Base-by-base conservation (phyloP, 257 asterid species). In the Phtheirospermum japonicum region DNA sequence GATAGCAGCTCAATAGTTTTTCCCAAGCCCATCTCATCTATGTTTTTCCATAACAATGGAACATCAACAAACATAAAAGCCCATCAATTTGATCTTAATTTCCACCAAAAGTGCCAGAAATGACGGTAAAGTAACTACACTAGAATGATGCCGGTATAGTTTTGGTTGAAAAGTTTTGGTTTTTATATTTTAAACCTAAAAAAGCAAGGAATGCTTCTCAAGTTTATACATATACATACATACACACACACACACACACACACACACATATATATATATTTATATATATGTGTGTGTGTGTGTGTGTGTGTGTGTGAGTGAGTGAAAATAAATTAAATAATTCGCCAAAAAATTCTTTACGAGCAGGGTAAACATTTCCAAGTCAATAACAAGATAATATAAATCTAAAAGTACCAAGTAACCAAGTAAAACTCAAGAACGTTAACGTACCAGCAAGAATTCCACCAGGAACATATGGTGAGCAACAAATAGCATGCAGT, bases 11-110 rank as follows among this genome's bases (percentile, higher is more conserved):
- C 99, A 77, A 92, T 85, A 54, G 99, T 92, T 82, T 92, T 92
- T 52, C 99, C 99, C 66, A 92, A 81, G 60, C 99, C 99, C 97
- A 92, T 92, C 80, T 92, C 99, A 73, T 92, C 99, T 92, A 74
- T 63, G 76, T 57, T 70, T 63, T 60, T 36, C 19, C 48, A 77
- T 63, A 62, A 60, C 71, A 69, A 69, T 28, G 67, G 58, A 71
- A 67, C 39, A 75, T 48, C 75, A 67, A 68, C 63, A 23, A 23
- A 23, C 28, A 23, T 23, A 23, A 23, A 68, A 37, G 59, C 31
- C 57, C 57, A 69, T 79, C 63, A 80, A 50, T 67, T 69, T 59
- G 40, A 66, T 64, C 71, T 62, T 40, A 17, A 56, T 23, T 61
- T 55, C 67, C 39, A 68, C 18, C 71, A 59, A 60, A 56, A 16